Percentiles rank a stretch among this genome's conserved stretches.
Evolutionary conservation across 2,329 filamentous ascomycete species (phyloP).

Genomic region (Xylaria sp.): DNA sequence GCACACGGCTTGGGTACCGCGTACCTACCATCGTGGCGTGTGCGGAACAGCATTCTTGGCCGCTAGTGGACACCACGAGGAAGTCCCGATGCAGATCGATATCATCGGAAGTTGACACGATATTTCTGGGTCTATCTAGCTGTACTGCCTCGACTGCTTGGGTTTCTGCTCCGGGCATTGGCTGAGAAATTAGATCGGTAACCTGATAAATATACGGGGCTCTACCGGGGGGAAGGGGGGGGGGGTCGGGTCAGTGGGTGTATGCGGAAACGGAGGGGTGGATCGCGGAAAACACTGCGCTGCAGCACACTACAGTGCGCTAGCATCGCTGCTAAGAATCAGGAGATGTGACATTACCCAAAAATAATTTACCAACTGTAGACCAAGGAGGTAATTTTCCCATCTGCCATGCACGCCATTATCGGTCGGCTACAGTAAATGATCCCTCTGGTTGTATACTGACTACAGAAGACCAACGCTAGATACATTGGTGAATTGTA

Average conservation of each 20-base stretch:
- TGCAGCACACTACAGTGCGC: neutral
- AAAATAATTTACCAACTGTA: too few species aligned
- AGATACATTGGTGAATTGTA: neutral
- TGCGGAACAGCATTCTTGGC: constrained; percentile 7
- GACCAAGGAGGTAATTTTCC: too few species aligned
- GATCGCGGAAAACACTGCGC: neutral
- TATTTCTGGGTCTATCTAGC: constrained; percentile 4
- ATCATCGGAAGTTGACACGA: constrained; percentile 22
- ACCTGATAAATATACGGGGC: constrained; percentile 5
- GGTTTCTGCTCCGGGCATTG: constrained; percentile 5
- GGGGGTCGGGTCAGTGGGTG: neutral
- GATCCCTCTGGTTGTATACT: neutral
- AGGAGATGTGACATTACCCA: too few species aligned
- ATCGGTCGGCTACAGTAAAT: neutral
- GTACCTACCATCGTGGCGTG: constrained; percentile 11
- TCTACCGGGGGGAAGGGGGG: neutral
- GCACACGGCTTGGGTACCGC: neutral
- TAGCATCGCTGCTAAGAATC: neutral
- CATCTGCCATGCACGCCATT: neutral
- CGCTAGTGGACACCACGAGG: neutral
- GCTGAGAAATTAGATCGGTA: constrained; percentile 4
- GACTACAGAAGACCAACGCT: neutral
- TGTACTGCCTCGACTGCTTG: neutral
- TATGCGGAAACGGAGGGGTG: constrained; percentile 21
- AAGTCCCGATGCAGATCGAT: constrained; percentile 12